phyloP scores from a whole-genome alignment of 352 stramenopile species.

The Pythium vanterpoolii region DNA sequence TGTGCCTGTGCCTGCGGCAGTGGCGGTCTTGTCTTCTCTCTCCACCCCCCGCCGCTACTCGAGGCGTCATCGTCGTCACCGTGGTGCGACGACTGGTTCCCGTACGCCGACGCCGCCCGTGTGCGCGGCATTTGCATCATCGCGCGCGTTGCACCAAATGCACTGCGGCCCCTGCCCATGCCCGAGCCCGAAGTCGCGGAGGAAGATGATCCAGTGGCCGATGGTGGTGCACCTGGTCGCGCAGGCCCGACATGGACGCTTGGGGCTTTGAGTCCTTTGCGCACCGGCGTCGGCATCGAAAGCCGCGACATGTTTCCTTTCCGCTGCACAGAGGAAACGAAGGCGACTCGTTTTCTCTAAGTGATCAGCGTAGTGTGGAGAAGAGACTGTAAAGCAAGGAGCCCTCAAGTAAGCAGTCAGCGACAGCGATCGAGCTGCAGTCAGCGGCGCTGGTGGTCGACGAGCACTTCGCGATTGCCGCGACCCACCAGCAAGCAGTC shows the following conservation, averaged over 20 bases:
- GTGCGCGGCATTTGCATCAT: slow-evolving; percentile 14
- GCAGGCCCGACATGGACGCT: slow-evolving; percentile 20
- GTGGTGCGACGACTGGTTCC: slow-evolving; percentile 15
- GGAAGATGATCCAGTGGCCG: slow-evolving; percentile 21
- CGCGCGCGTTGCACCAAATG: not conserved
- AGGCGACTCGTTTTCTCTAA: too few species aligned
- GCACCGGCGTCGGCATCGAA: slow-evolving; percentile 17
- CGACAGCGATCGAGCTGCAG: too few species aligned
- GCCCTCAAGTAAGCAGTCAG: too few species aligned
- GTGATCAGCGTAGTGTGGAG: too few species aligned
- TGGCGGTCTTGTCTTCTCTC: not conserved
- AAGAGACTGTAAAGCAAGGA: too few species aligned
- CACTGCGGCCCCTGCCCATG: not conserved
- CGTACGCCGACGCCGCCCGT: slow-evolving; percentile 9
- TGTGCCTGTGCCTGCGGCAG: too few species aligned
- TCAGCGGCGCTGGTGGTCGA: too few species aligned
- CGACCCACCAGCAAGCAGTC: slow-evolving; percentile 9
- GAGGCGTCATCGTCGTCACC: slow-evolving; percentile 9
- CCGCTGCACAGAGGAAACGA: too few species aligned
- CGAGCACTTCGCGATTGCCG: slow-evolving; percentile 5
- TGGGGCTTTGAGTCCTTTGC: slow-evolving; percentile 17
- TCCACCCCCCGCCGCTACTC: slow-evolving; percentile 9
- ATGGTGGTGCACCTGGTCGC: slow-evolving; percentile 17
- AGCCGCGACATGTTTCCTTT: slow-evolving; percentile 22
- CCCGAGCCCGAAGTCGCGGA: slow-evolving; percentile 17